Conservation (phyloP, 352 stramenopile genomes). For the Pythium sp. region DNA sequence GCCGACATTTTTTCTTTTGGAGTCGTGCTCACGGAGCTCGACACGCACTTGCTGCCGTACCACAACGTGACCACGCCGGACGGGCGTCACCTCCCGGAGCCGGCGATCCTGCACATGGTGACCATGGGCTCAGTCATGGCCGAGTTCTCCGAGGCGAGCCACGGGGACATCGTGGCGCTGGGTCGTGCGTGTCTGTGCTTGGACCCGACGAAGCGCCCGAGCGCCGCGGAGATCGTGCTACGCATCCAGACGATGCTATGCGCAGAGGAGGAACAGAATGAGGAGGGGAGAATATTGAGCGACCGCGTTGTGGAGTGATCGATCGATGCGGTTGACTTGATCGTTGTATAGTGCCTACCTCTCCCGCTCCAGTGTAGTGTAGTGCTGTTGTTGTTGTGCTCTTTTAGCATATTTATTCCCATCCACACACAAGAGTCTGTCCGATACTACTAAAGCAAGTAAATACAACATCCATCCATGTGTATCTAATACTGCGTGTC, state of each 20-base stretch:
- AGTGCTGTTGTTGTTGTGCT: too few relatives aligned
- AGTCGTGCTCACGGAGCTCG: conserved; percentile 52
- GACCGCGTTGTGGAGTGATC: neutral
- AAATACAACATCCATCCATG: too few relatives aligned
- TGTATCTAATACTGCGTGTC: neutral
- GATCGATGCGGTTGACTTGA: neutral
- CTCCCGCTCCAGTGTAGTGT: too few relatives aligned
- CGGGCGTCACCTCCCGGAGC: conserved; percentile 23
- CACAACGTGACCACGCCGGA: conserved; percentile 23
- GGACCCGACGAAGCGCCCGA: conserved; percentile 26
- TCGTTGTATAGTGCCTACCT: too few relatives aligned
- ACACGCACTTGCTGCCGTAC: conserved; percentile 33
- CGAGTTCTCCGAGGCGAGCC: conserved; percentile 23
- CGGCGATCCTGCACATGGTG: conserved; percentile 32
- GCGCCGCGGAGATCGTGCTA: conserved; percentile 9
- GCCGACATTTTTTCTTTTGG: conserved; percentile 60
- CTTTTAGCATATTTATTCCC: too few relatives aligned
- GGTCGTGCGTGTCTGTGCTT: conserved; percentile 26
- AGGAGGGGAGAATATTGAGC: neutral
- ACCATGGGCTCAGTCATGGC: conserved; percentile 28
- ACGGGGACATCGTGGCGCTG: conserved; percentile 24
- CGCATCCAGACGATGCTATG: neutral
- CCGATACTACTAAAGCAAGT: too few relatives aligned
- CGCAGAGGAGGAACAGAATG: neutral
- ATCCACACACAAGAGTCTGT: too few relatives aligned